These are phyloP conservation scores for Ogataea paraovalis DNA, from an alignment of 805 yeast species.

Conservation along the genomic window DNA sequence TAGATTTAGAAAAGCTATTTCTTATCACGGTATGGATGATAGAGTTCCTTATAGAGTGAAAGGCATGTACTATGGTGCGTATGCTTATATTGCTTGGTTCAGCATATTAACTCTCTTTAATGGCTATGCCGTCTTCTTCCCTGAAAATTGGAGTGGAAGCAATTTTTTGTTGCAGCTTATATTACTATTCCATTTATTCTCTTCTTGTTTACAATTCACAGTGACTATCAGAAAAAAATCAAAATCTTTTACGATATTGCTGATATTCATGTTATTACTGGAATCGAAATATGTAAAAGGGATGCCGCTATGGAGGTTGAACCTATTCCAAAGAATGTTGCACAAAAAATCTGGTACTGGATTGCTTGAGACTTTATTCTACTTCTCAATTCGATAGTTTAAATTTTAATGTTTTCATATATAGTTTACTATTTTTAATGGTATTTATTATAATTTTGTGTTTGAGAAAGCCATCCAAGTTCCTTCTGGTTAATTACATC, in stretches of 20 bases:
- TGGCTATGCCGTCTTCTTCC: conserved; percentile 60
- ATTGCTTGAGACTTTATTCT: no score
- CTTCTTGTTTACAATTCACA: conserved; percentile 52
- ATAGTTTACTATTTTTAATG: no score
- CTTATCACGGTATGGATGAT: conserved; percentile 46
- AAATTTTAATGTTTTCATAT: no score
- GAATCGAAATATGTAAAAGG: conserved; percentile 50
- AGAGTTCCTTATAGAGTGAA: conserved; percentile 56
- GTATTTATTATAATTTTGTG: no score
- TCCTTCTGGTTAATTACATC: no score
- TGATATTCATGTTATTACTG: conserved; percentile 52
- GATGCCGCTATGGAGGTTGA: conserved; percentile 38
- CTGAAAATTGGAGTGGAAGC: conserved; percentile 44
- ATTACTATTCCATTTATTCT: conserved; percentile 53
- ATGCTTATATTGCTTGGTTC: conserved; percentile 44
- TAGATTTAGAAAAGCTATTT: conserved; percentile 63
- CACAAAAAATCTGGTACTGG: conserved; percentile 44
- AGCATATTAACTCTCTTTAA: conserved; percentile 50
- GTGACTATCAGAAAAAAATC: conserved; percentile 38
- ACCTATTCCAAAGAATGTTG: conserved; percentile 33
- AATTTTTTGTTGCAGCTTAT: conserved; percentile 62
- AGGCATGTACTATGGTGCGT: conserved; percentile 56
- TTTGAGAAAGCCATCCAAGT: no score
- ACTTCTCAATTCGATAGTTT: no score
- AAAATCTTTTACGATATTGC: conserved; percentile 45